These are phyloP conservation scores for Cyclostephanos tholiformis DNA, from an alignment of 108 stramenopile genomes.

Conservation along the genomic window DNA sequence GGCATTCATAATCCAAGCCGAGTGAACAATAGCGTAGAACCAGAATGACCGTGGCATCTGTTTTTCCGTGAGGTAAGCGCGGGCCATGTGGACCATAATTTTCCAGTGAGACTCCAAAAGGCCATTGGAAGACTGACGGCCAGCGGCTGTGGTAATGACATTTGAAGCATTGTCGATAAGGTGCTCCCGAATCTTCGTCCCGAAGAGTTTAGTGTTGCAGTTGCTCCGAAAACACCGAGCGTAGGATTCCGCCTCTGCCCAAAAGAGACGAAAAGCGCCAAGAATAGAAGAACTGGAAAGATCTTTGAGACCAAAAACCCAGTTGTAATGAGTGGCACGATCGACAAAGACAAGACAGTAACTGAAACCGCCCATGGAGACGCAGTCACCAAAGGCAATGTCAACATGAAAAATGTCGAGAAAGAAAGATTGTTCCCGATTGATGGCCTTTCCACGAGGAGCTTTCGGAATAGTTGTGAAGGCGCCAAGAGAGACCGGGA, in stretches of 20 bases:
- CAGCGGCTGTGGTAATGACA: not conserved
- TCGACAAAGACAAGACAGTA: constrained; percentile 2
- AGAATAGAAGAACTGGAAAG: too few relatives aligned
- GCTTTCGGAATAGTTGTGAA: constrained; percentile 18
- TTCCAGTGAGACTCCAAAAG: not conserved
- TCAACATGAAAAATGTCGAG: constrained; percentile 18
- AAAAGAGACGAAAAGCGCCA: too few relatives aligned
- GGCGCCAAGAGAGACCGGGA: constrained; percentile 6
- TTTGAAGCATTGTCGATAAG: too few relatives aligned
- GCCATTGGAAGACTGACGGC: not conserved
- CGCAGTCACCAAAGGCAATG: constrained; percentile 17
- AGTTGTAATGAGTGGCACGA: not conserved
- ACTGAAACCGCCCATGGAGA: constrained; percentile 9
- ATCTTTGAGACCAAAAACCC: too few relatives aligned
- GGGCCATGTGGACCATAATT: not conserved
- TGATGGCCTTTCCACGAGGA: constrained; percentile 3
- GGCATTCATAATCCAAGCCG: not conserved
- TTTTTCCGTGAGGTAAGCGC: too few relatives aligned
- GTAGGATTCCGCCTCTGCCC: too few relatives aligned
- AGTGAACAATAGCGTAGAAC: too few relatives aligned
- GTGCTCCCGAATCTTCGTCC: too few relatives aligned
- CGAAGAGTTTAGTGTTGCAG: too few relatives aligned
- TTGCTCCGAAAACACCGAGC: too few relatives aligned
- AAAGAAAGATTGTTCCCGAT: not conserved
- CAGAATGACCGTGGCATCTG: too few relatives aligned